A percentile compares a stretch with the other conserved stretches of the same genome.
Conservation (phyloP, 2,329 filamentous ascomycete species). For the Ophidiomyces ophidiicola region DNA sequence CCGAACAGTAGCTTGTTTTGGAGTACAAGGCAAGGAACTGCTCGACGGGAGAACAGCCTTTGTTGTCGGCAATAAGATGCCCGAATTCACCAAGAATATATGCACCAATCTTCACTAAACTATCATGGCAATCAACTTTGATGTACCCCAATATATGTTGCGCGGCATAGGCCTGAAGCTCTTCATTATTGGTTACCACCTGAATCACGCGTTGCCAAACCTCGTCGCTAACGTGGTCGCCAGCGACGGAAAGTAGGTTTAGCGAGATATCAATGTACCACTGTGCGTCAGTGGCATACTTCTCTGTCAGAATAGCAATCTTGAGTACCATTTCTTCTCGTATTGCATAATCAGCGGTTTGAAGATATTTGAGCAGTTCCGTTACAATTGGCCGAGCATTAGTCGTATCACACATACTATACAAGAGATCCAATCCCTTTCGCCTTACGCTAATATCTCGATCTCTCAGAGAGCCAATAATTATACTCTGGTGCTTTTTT, state of each 20-base stretch:
- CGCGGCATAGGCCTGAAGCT: conserved; percentile 90
- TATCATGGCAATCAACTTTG: conserved; percentile 91
- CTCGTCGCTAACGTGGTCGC: conserved; percentile 96
- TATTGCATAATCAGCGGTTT: conserved; percentile 94
- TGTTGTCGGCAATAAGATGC: conserved; percentile 84
- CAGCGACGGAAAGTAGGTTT: conserved; percentile 86
- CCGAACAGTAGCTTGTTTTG: conserved; percentile 80
- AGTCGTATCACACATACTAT: conserved; percentile 98
- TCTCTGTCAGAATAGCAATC: conserved; percentile 95
- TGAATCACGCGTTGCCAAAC: conserved; percentile 98
- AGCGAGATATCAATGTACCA: conserved; percentile 99
- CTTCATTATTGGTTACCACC: conserved; percentile 98
- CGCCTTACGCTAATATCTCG: conserved; percentile 92
- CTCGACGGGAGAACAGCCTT: conserved; percentile 88
- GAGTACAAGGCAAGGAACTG: conserved; percentile 85
- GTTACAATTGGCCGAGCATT: conserved; percentile 89
- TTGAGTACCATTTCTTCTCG: conserved; percentile 99
- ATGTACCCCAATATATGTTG: conserved; percentile 87
- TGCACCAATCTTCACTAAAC: conserved; percentile 90
- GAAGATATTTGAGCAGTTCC: conserved; percentile 85
- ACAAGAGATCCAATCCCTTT: conserved; percentile 88
- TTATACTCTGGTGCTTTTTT: conserved; percentile 94
- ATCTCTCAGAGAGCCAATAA: conserved; percentile 85
- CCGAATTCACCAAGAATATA: conserved; percentile 96
- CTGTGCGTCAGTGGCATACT: conserved; percentile 94